These are phyloP conservation scores for Acer campestre DNA, from an alignment of 345 rosid genomes.

Conservation along the genomic window DNA sequence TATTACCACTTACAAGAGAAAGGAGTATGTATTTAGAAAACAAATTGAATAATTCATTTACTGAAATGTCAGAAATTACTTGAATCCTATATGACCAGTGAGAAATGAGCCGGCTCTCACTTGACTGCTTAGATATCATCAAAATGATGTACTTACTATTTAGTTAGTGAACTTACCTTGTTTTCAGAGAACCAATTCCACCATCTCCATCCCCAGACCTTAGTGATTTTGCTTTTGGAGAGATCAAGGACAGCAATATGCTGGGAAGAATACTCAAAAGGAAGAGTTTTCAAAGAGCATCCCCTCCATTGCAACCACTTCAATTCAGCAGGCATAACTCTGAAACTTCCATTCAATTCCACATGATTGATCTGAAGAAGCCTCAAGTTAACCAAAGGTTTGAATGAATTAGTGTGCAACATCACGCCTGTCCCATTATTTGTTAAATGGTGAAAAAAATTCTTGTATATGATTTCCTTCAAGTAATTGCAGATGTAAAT, in stretches of 20 bases:
- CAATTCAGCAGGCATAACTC: slow-evolving; percentile 28
- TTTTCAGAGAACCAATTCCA: background rate
- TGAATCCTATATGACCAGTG: too few species aligned
- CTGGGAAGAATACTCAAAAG: slow-evolving; percentile 24
- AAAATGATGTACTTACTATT: background rate
- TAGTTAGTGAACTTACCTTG: background rate
- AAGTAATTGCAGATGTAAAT: slow-evolving; percentile 16
- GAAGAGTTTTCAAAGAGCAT: slow-evolving; percentile 36
- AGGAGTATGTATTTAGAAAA: background rate
- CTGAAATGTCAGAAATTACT: background rate
- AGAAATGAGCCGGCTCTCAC: background rate
- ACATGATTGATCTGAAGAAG: slow-evolving; percentile 39
- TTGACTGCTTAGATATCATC: background rate
- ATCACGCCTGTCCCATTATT: slow-evolving; percentile 2
- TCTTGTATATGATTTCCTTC: slow-evolving; percentile 8
- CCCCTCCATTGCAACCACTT: slow-evolving; percentile 48
- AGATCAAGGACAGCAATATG: slow-evolving; percentile 43
- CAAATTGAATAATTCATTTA: background rate
- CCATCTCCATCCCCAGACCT: slow-evolving; percentile 21
- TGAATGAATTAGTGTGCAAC: slow-evolving; percentile 26
- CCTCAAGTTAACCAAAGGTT: slow-evolving; percentile 36
- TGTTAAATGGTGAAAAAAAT: background rate
- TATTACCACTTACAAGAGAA: background rate
- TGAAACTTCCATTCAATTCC: slow-evolving; percentile 35
- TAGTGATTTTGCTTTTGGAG: slow-evolving; percentile 32